Evolutionary conservation across 805 yeast genomes (phyloP), one percentile per base, ranked within the genome.

Genomic region (Candida cerambycidarum): DNA sequence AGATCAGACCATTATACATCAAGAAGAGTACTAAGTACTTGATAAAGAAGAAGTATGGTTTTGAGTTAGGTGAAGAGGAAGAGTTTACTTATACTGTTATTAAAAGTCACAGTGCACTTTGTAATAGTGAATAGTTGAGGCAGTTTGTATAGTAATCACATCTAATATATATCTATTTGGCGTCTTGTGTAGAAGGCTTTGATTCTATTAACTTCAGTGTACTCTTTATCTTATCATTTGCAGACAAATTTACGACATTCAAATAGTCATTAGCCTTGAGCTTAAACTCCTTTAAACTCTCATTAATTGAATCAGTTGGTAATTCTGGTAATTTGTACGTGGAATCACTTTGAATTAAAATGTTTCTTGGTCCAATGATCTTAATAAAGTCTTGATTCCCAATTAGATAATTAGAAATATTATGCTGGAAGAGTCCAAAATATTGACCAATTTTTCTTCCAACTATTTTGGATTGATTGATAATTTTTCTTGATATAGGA

Each of bases 281-380:
- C 35, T 42, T 33, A 41, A 47, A 39, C 24, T 43, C 25, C 41
- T 42, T 41, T 18, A 47, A 25, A 6, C 33, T 13, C 27, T 39
- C 31, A 29, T 38, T 39, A 8, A 43, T 23, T 6, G 44, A 41
- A 21, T 48, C 48, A 8, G 15, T 31, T 7, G 49, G 52, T 15
- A 47, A 30, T 37, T 44, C 52, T n/a, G 53, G 53, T 1, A 46
- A 13, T 29, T 43, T 51, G 32, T 43, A 47, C 2, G 55, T 63
- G 3, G 68, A 53, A 24, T 67, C 74, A 3, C 80, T 70, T 46
- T 77, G 80, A 4, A 78, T 52, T 41, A 78, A 56, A 3, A 78
- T 44, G 18, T 68, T 69, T 34, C 83, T 65, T 9, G 85, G 85
- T 0, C 87, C 87, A 10, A 67, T 56, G 3, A 81, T 62, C 28